Percentiles rank a stretch among this genome's conserved stretches.
Conservation (phyloP, 177 flowering plant species). For the Vitis hybrid region DNA sequence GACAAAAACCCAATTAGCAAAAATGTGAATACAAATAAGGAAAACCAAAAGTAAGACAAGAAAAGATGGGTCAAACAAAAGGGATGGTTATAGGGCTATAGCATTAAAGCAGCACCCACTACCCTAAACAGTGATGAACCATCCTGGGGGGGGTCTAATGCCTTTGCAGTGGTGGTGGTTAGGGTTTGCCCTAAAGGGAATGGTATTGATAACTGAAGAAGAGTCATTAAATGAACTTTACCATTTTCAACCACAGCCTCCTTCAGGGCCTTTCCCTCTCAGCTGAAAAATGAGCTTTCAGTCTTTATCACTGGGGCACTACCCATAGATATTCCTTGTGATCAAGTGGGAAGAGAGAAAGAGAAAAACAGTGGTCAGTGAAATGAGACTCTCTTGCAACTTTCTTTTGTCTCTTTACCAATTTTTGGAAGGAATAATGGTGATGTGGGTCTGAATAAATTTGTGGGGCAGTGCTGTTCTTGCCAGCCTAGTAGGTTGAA, state of each 20-base stretch:
- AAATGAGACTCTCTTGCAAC: not conserved
- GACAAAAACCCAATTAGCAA: too few relatives aligned
- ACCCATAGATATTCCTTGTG: not conserved
- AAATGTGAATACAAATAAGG: too few relatives aligned
- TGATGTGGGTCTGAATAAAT: too few relatives aligned
- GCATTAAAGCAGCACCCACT: not conserved
- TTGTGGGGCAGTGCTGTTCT: too few relatives aligned
- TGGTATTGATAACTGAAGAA: conserved; percentile 9
- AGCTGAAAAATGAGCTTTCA: conserved; percentile 4
- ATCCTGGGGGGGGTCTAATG: not conserved
- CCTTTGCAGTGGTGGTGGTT: conserved; percentile 7
- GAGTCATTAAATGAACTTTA: conserved; percentile 1
- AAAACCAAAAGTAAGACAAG: not conserved
- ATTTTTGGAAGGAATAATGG: not conserved
- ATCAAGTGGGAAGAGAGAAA: not conserved
- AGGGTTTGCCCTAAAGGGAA: conserved; percentile 10
- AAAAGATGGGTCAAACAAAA: not conserved
- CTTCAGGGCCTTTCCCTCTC: not conserved
- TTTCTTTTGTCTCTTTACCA: not conserved
- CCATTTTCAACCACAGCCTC: not conserved
- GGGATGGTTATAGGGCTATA: not conserved
- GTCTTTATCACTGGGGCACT: not conserved
- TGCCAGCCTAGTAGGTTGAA: too few relatives aligned
- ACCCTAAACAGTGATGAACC: conserved; percentile 7
- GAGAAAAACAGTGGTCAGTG: conserved; percentile 7